Evolutionary conservation across 75 land plant genomes (phyloP).

Genomic region (Sequoiadendron giganteum): DNA sequence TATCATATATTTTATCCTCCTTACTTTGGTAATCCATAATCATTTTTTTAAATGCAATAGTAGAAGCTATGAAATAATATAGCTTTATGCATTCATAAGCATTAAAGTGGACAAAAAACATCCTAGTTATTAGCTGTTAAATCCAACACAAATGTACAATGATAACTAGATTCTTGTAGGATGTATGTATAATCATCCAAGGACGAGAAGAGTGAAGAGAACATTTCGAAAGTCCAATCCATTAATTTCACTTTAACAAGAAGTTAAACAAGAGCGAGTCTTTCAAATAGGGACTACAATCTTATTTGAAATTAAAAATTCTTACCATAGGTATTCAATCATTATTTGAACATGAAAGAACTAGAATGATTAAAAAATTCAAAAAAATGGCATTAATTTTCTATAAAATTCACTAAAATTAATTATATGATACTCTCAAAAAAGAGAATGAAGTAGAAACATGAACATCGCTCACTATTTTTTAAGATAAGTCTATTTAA

Average conservation of each 20-base stretch:
- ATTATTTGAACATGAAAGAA: neutral
- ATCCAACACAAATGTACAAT: neutral
- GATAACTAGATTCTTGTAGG: too few relatives aligned
- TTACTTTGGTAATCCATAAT: too few relatives aligned
- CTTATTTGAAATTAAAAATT: too few relatives aligned
- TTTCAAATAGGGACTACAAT: too few relatives aligned
- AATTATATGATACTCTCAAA: neutral
- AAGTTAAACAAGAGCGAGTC: too few relatives aligned
- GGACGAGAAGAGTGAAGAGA: too few relatives aligned
- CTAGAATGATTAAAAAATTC: neutral
- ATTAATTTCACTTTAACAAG: neutral
- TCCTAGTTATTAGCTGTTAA: neutral
- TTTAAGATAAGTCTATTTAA: neutral
- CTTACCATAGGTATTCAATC: too few relatives aligned
- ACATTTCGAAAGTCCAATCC: neutral
- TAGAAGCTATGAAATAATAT: neutral
- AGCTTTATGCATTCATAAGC: neutral
- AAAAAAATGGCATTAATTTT: neutral
- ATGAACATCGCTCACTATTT: neutral
- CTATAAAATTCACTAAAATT: neutral
- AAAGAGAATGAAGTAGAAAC: neutral
- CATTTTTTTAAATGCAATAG: neutral
- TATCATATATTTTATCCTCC: too few relatives aligned
- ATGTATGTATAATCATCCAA: too few relatives aligned
- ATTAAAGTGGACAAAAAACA: neutral